Base-by-base conservation (phyloP, 1,284 basidiomycete genomes). In the Butyriboletus regius region DNA sequence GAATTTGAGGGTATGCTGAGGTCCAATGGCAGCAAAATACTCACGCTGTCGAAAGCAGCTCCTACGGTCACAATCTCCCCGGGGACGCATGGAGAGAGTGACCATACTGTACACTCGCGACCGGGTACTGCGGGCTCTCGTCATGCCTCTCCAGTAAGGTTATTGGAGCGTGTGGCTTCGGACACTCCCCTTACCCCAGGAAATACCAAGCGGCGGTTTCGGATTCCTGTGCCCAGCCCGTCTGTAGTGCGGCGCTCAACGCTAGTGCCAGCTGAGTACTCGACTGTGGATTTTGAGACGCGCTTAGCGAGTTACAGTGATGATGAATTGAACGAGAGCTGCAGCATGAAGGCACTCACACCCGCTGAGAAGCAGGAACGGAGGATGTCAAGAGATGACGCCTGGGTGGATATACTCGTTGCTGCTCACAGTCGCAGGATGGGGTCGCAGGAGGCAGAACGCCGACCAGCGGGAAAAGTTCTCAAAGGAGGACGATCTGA, bases 361-460 rank as follows among this genome's bases (percentile, higher is more conserved):
- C 56, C 57, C 7, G 57, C 69, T 31, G 66, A 72, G 40, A 78
- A 73, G 71, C 77, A 78, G 52, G 71, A 75, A 50, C 72, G 77
- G 48, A 66, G 79, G 49, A 71, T 76, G 60, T 77, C 76, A n/a
- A 79, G 77, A 55, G 76, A 81, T 51, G 85, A 87, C 61, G 83
- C 83, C 2, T 88, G 85, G 84, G 83, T 88, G 54, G 90, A 92
- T 69, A 91, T 92, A 39, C 71, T 91, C 6, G 86, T 92, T 10
- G 83, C 83, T 38, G 80, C 74, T 41, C 80, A 78, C 52, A 70
- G 67, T 18, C 69, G 83, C 37, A 67, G 83, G 40, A 74, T 88
- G 69, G 75, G 68, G 2, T 74, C 75, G 7, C 84, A 87, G 64
- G 82, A 85, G 48, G 73, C 66, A 12, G 72, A 73, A 49, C 64